Conservation (phyloP, 345 rosid species). For the Gossypium stocksii region DNA sequence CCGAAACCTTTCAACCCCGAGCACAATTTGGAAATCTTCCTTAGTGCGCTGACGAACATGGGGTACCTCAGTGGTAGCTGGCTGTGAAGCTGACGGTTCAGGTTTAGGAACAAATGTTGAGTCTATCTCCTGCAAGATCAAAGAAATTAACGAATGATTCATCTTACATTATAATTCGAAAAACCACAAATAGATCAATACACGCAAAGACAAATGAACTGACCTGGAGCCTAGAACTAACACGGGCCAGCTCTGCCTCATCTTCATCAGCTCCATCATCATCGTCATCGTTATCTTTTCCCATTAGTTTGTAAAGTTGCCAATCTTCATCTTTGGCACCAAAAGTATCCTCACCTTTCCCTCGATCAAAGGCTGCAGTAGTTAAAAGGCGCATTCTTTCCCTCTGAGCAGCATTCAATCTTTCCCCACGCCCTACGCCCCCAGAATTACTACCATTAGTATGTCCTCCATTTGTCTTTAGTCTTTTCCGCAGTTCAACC, state of each 20-base stretch:
- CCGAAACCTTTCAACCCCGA: constrained; percentile 81
- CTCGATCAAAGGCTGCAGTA: constrained; percentile 94
- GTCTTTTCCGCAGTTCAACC: constrained; percentile 81
- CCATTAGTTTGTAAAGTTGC: constrained; percentile 92
- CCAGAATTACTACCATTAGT: constrained; percentile 76
- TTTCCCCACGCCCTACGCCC: constrained; percentile 89
- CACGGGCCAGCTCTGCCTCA: constrained; percentile 64
- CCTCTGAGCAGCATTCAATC: constrained; percentile 90
- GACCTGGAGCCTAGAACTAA: constrained; percentile 76
- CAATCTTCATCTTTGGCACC: constrained; percentile 95
- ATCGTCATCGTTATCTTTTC: constrained; percentile 81
- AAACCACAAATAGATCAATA: background rate
- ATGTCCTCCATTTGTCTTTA: constrained; percentile 67
- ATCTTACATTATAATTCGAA: background rate
- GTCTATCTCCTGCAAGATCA: constrained; percentile 60
- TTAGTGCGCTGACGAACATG: constrained; percentile 59
- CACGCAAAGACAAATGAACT: constrained; percentile 6
- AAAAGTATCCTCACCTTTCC: constrained; percentile 91
- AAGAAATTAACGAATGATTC: background rate
- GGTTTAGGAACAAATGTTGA: constrained; percentile 63
- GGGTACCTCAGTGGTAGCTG: constrained; percentile 50
- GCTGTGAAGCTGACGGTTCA: constrained; percentile 49
- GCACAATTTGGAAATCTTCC: constrained; percentile 76
- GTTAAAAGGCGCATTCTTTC: constrained; percentile 96
- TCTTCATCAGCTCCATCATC: constrained; percentile 67